A percentile compares a stretch with the other conserved stretches of the same genome.
Evolutionary conservation across 495 filamentous ascomycete genomes (phyloP).

Genomic region (Aspergillus sclerotioniger): DNA sequence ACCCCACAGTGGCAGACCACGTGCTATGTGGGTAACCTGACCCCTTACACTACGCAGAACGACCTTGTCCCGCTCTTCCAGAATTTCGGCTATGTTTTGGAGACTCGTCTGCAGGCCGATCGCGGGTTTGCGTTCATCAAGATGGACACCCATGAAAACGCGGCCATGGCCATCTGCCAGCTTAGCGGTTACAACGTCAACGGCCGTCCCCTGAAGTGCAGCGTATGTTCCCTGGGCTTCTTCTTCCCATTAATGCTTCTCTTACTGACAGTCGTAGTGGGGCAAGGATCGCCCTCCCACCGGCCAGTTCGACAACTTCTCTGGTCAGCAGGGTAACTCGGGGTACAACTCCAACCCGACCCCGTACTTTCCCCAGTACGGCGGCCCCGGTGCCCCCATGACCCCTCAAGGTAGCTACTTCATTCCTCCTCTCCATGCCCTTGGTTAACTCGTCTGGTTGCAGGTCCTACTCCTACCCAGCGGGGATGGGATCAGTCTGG

Average conservation of each 20-base stretch:
- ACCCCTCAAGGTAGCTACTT: constrained; percentile 60
- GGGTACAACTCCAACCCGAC: constrained; percentile 69
- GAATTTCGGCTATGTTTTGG: constrained; percentile 96
- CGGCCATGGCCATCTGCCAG: constrained; percentile 97
- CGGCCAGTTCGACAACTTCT: constrained; percentile 78
- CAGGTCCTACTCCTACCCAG: constrained; percentile 59
- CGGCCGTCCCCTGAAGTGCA: constrained; percentile 96
- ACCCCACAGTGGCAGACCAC: constrained; percentile 99
- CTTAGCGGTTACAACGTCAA: constrained; percentile 97
- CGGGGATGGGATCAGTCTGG: constrained; percentile 62
- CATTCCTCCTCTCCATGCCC: constrained; percentile 18
- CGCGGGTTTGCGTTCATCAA: constrained; percentile 98
- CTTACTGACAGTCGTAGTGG: constrained; percentile 64
- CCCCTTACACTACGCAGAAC: constrained; percentile 94
- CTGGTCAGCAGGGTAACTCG: constrained; percentile 60
- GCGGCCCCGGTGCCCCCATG: constrained; percentile 67
- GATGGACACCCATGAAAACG: constrained; percentile 98
- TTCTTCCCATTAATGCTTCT: background rate
- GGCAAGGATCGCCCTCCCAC: constrained; percentile 96
- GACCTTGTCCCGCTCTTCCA: constrained; percentile 96
- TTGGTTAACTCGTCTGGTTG: constrained; percentile 28
- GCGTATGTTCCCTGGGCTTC: constrained; percentile 57
- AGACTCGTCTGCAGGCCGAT: constrained; percentile 97
- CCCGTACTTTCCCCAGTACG: constrained; percentile 92
- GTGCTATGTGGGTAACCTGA: constrained; percentile 96